Base-by-base conservation (phyloP, 2,329 filamentous ascomycete species). In the Chaetomiaceae sp. region DNA sequence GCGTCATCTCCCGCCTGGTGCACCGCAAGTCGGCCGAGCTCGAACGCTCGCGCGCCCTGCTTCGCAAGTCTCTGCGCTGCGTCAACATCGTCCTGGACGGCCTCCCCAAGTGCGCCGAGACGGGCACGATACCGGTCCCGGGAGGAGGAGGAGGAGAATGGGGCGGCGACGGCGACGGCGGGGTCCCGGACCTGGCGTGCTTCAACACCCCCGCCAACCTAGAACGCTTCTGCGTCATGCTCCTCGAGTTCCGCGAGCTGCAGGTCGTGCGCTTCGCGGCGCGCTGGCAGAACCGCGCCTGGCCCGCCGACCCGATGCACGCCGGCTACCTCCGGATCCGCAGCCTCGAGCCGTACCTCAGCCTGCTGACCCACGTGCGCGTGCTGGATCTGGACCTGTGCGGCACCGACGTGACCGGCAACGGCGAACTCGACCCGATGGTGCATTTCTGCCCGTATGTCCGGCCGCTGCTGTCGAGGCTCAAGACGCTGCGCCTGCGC, bases 341-440 rank as follows among this genome's bases (percentile, higher is more conserved):
- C 25, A 52, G 35, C 37, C 47, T 60, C 16, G 27, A 52, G 23
- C 52, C 50, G 10, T 55, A 54, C 31, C 14, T 56, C 13, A 40
- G 23, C 16, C 34, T 53, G 23, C 40, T 56, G 16, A 27, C 45
- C 9, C 27, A 55, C 41, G 16, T 60, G 27, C 55, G 51, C 4
- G 19, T 40, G 14, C 49, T 60, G 17, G 56, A 60, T 17, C 27
- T 59, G 14, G 55, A 59, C 30, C 51, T 59, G 9, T 52, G 48
- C 42, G 55, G 55, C 1, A 51, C 54, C 17, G 30, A 50, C 33
- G 27, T 58, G 2, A 16, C 16, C n/a, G 43, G 42, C 30, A 21
- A 46, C 17, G 42, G 38, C 19, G 5, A 4, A 3, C 17, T 27
- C n/a, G n/a, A n/a, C n/a, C n/a, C n/a, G n/a, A n/a, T n/a, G n/a